Conservation (phyloP, 2,329 filamentous ascomycete species). For the Tricladium varicosporioides region DNA sequence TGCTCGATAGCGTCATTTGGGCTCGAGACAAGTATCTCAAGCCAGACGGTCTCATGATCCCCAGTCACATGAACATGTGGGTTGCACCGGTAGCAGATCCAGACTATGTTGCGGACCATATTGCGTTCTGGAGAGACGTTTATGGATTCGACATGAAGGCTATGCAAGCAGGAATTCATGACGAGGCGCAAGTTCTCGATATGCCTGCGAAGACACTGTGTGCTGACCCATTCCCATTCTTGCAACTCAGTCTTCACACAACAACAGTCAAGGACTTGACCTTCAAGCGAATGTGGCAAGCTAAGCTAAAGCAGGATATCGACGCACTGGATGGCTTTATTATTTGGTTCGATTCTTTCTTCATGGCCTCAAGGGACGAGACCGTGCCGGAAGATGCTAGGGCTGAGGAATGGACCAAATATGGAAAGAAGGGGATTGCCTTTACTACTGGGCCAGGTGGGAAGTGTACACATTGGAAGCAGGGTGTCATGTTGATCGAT, state of each 20-base stretch:
- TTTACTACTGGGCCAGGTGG: constrained; percentile 84
- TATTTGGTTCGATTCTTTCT: constrained; percentile 95
- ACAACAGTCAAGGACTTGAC: constrained; percentile 69
- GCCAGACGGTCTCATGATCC: constrained; percentile 78
- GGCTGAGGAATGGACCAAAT: constrained; percentile 59
- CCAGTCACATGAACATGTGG: constrained; percentile 79
- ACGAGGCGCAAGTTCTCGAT: constrained; percentile 76
- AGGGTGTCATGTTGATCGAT: constrained; percentile 72
- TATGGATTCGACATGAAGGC: constrained; percentile 94
- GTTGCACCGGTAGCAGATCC: constrained; percentile 77
- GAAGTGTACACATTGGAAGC: constrained; percentile 86
- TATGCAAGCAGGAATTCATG: constrained; percentile 80
- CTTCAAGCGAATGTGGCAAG: constrained; percentile 69
- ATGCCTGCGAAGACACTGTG: constrained; percentile 61
- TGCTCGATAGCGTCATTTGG: constrained; percentile 89
- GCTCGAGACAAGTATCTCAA: constrained; percentile 85
- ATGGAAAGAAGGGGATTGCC: constrained; percentile 61
- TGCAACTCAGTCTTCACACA: constrained; percentile 73
- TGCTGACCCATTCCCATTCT: constrained; percentile 63
- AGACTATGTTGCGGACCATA: constrained; percentile 73
- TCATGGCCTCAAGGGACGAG: constrained; percentile 60
- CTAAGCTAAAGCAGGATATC: constrained; percentile 58
- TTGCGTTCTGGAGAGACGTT: constrained; percentile 85
- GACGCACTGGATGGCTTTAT: constrained; percentile 80
- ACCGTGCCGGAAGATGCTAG: constrained; percentile 50